These are phyloP conservation scores for Candida pseudoviswanathii DNA, from an alignment of 1,139 yeast genomes.

Conservation along the genomic window DNA sequence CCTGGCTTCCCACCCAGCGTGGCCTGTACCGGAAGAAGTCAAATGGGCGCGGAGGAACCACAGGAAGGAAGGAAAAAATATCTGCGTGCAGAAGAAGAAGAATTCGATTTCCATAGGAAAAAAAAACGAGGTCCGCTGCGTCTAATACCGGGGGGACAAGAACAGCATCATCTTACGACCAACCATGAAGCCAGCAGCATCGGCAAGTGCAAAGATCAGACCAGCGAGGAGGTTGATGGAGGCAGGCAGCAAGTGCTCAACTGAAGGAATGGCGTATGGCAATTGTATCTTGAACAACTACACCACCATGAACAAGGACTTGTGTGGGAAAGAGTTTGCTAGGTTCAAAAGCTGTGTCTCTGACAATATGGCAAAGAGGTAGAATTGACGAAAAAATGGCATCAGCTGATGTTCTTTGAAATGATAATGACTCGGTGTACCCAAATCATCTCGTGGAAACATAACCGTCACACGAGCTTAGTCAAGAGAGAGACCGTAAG, in stretches of 20 bases:
- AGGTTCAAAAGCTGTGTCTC: conserved; percentile 60
- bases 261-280: conserved; percentile 57
- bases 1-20: too few species aligned
- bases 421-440: too few species aligned
- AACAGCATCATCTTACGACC: background rate
- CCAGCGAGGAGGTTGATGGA: conserved; percentile 43
- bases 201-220: conserved; percentile 27
- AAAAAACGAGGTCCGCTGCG: background rate
- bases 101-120: background rate
- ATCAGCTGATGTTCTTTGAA: too few species aligned
- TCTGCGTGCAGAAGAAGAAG: background rate
- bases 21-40: too few species aligned
- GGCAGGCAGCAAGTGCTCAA: conserved; percentile 40
- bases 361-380: conserved; percentile 18
- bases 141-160: background rate
- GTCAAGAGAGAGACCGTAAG: too few species aligned
- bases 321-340: conserved; percentile 59
- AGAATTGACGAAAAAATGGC: background rate
- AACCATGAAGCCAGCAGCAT: conserved; percentile 2
- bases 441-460: too few species aligned
- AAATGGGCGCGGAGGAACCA: too few species aligned
- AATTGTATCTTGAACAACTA: conserved; percentile 61
- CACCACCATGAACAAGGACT: conserved; percentile 54
- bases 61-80: too few species aligned
- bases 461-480: too few species aligned